A percentile compares a stretch with the other conserved stretches of the same genome.
phyloP scores from a whole-genome alignment of 164 flowering plant genomes.

The Macadamia tetraphylla region DNA sequence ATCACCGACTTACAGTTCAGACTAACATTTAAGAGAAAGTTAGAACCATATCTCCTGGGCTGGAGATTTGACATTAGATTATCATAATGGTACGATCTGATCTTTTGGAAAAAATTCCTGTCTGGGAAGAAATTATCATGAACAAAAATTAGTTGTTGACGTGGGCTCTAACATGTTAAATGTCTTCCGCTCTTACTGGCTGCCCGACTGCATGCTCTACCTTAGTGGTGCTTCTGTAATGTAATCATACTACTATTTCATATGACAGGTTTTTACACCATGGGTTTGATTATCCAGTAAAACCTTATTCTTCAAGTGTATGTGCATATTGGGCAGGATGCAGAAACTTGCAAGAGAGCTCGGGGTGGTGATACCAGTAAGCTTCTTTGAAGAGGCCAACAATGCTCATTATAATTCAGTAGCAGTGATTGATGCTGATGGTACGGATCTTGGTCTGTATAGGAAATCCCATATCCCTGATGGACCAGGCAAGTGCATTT shows the following conservation, averaged over 20 bases:
- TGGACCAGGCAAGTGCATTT: slow-evolving; percentile 67
- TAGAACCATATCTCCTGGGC: no score
- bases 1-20: background rate
- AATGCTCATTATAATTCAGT: slow-evolving; percentile 97
- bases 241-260: background rate
- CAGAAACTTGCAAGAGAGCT: slow-evolving; percentile 90
- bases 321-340: slow-evolving; percentile 47
- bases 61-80: no score
- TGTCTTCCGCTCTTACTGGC: background rate
- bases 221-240: background rate
- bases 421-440: slow-evolving; percentile 96
- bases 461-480: slow-evolving; percentile 98
- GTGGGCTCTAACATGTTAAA: background rate
- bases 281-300: background rate
- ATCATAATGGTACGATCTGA: no score
- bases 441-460: slow-evolving; percentile 85
- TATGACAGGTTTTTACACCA: background rate
- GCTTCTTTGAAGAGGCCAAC: slow-evolving; percentile 97
- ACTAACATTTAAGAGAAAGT: no score
- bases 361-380: slow-evolving; percentile 92
- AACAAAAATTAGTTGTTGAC: background rate
- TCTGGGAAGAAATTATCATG: no score
- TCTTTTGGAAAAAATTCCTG: no score
- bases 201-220: background rate
- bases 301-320: background rate